These are phyloP conservation scores for Zygosaccharomyces gambellarensis DNA, from an alignment of 805 yeast species.

Conservation along the genomic window DNA sequence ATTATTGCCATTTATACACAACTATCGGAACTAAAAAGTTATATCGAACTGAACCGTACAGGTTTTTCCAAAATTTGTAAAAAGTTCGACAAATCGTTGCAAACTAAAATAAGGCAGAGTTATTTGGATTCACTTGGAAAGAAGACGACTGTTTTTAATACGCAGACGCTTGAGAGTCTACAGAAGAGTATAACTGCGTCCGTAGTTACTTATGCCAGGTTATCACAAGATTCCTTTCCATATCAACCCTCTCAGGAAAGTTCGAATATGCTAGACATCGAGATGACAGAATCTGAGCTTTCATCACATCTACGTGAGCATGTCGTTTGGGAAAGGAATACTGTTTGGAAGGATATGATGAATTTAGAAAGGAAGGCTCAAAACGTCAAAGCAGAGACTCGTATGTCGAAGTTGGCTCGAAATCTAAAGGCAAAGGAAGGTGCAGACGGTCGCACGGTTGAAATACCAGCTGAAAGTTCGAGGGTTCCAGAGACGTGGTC, in stretches of 20 bases:
- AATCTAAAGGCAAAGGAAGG: conserved; percentile 23
- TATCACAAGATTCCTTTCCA: conserved; percentile 26
- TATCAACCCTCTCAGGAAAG: conserved; percentile 9
- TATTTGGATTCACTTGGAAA: conserved; percentile 49
- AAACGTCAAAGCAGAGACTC: conserved; percentile 50
- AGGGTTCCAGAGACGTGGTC: conserved; percentile 16
- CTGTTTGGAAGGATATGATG: conserved; percentile 96
- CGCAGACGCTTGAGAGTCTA: conserved; percentile 43
- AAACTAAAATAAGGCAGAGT: conserved; percentile 52
- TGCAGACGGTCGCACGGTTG: conserved; percentile 20
- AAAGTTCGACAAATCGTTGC: conserved; percentile 82
- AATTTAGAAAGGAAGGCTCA: conserved; percentile 83
- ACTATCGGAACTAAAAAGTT: conserved; percentile 78
- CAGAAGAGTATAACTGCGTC: conserved; percentile 51
- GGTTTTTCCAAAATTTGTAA: conserved; percentile 88
- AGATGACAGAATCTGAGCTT: conserved; percentile 46
- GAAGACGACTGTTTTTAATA: conserved; percentile 52
- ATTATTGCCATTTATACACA: conserved; percentile 63
- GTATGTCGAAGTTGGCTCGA: conserved; percentile 14
- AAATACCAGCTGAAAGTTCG: conserved; percentile 17
- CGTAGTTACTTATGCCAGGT: conserved; percentile 50
- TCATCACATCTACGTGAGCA: conserved; percentile 72
- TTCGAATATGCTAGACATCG: conserved; percentile 17
- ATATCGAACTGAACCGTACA: conserved; percentile 74
- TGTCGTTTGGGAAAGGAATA: conserved; percentile 94